phyloP scores from a whole-genome alignment of 305 asterid species.

The Fraxinus baroniana region DNA sequence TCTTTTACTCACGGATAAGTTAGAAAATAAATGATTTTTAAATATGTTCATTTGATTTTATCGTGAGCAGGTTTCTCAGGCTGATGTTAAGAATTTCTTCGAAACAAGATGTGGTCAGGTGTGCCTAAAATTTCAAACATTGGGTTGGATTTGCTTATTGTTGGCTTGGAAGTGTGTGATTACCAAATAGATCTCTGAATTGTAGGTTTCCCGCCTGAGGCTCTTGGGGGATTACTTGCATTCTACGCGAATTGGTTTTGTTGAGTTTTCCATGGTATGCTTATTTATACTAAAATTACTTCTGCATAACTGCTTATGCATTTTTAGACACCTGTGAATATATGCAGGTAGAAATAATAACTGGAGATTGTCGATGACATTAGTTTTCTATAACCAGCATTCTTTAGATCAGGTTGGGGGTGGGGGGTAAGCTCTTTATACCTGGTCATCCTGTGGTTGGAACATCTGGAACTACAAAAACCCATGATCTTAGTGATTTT shows the following conservation, averaged over 20 bases:
- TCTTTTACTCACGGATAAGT: neutral
- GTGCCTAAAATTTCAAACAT: slow-evolving; percentile 6
- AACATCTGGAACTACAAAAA: neutral
- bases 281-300: neutral
- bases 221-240: slow-evolving; percentile 89
- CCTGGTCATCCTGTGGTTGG: neutral
- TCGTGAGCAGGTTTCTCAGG: slow-evolving; percentile 65
- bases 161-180: slow-evolving; percentile 10
- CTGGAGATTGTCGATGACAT: neutral
- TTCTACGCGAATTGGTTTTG: slow-evolving; percentile 84
- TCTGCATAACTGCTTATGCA: neutral
- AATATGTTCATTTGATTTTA: slow-evolving; percentile 14
- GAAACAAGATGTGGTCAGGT: slow-evolving; percentile 92
- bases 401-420: neutral
- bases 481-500: neutral
- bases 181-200: slow-evolving; percentile 13
- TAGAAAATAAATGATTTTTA: slow-evolving; percentile 7
- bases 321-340: neutral
- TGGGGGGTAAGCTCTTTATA: neutral
- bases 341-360: neutral
- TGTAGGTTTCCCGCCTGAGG: slow-evolving; percentile 89
- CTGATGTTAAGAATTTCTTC: slow-evolving; percentile 78
- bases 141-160: slow-evolving; percentile 1
- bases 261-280: slow-evolving; percentile 72
- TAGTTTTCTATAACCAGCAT: neutral